Evolutionary conservation across 768 basidiomycete species (phyloP), one percentile per base, ranked within the genome.

Genomic region (Boletus rufocinnamomeus): DNA sequence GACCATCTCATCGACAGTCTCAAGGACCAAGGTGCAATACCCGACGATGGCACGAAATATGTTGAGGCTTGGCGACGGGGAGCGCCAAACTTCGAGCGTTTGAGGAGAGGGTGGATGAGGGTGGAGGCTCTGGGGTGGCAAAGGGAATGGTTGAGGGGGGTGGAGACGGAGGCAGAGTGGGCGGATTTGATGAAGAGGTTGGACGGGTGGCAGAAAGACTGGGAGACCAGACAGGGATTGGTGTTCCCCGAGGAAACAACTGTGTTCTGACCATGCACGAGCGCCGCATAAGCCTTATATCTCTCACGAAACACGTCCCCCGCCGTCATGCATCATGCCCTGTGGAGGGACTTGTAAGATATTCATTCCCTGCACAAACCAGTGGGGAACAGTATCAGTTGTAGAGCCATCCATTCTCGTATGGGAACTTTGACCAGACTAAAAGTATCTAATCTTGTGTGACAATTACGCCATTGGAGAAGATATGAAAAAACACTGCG

Each of bases 141-240:
- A 49, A 65, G 68, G 17, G 65, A 72, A 54, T 84, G 83, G 83
- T 63, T 84, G 32, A 69, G 73, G 21, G 81, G 77, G n/a, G 76
- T 81, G 11, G 72, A 74, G 67, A 82, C 77, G 1, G 84, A 83
- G 70, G 75, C 69, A 23, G 73, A 84, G 60, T 84, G 83, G 83
- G 77, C 74, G 1, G 72, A 76, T 30, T 56, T 84, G 55, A 80
- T 84, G 80, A 45, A 60, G 34, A 71, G 80, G 49, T 64, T 84
- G 28, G 76, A 79, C 41, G 72, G 66, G 52, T 83, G 83, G 82
- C 79, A 83, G 63, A 63, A 72, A 50, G 72, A 80, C n/a, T 85
- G 84, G 80, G 83, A 84, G 62, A 67, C 62, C n/a, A 64, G 67
- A 23, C 58, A 59, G 34, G 67, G 61, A 10, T 50, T 65, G 28